Conservation (phyloP, 768 basidiomycete species). For the Lactarius akahatsu region DNA sequence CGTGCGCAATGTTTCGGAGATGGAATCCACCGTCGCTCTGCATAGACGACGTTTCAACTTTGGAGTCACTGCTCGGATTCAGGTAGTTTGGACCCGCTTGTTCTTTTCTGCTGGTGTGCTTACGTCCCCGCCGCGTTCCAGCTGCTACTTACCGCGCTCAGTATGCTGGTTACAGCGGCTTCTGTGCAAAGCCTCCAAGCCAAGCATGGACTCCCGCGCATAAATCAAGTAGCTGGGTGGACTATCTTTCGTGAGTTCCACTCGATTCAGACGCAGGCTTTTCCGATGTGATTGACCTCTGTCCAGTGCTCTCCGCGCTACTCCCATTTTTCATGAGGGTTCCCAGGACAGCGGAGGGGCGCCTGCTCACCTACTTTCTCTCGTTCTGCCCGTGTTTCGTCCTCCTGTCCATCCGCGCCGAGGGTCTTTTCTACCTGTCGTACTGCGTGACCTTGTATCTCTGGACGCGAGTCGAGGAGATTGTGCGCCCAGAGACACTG, state of each 20-base stretch:
- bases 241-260: constrained; percentile 52
- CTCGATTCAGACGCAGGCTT: background rate
- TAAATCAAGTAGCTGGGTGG: constrained; percentile 68
- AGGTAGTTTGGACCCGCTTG: constrained; percentile 8
- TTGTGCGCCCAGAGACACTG: constrained; percentile 29
- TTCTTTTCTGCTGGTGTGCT: background rate
- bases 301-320: constrained; percentile 48
- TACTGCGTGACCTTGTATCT: constrained; percentile 60
- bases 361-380: constrained; percentile 62
- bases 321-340: constrained; percentile 56
- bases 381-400: constrained; percentile 75
- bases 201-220: constrained; percentile 61
- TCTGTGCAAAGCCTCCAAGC: constrained; percentile 62
- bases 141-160: constrained; percentile 45
- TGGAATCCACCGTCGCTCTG: background rate
- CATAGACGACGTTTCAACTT: background rate
- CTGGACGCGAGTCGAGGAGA: constrained; percentile 67
- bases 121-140: constrained; percentile 30
- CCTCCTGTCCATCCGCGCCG: constrained; percentile 77
- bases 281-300: background rate
- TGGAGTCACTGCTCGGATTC: constrained; percentile 7
- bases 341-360: constrained; percentile 43
- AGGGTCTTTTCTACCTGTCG: constrained; percentile 75
- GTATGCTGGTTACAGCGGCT: constrained; percentile 53
- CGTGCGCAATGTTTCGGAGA: constrained; percentile 9